These are phyloP conservation scores for Cytospora chrysosperma DNA, from an alignment of 2,329 filamentous ascomycete genomes.

Conservation along the genomic window DNA sequence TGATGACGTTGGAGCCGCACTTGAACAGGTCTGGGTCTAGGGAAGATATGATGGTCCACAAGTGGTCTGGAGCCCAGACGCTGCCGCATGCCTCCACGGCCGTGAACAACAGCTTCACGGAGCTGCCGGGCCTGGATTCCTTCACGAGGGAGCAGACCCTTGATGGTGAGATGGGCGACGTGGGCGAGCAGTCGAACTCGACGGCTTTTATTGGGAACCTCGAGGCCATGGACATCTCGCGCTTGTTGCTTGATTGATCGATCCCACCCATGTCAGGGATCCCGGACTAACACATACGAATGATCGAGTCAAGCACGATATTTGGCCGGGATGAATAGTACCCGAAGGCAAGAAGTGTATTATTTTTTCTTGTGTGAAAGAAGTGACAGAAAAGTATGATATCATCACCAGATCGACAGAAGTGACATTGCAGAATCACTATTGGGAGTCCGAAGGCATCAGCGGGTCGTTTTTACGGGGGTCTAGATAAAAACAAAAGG, in stretches of 20 bases:
- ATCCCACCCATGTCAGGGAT: neutral
- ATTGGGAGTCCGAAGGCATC: neutral
- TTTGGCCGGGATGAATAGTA: neutral
- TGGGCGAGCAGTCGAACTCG: conserved; percentile 27
- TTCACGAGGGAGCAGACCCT: conserved; percentile 22
- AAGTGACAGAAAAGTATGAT: neutral
- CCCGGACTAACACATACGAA: neutral
- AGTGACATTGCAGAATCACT: neutral
- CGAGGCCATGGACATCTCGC: conserved; percentile 62
- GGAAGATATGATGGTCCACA: conserved; percentile 44
- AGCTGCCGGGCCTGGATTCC: conserved; percentile 20
- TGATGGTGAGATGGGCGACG: conserved; percentile 29
- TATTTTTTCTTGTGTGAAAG: neutral
- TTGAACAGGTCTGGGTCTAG: conserved; percentile 42
- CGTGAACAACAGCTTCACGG: conserved; percentile 8
- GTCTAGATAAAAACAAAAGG: neutral
- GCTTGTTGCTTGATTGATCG: conserved; percentile 51
- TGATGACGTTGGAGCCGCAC: conserved; percentile 41
- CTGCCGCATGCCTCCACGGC: conserved; percentile 21
- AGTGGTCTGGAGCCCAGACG: conserved; percentile 40
- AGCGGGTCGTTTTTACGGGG: neutral
- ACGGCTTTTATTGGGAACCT: conserved; percentile 41
- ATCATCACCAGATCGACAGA: neutral
- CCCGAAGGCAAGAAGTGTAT: neutral
- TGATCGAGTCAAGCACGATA: neutral